These are phyloP conservation scores for Lactifluus subvellereus DNA, from an alignment of 768 basidiomycete species.

Conservation along the genomic window DNA sequence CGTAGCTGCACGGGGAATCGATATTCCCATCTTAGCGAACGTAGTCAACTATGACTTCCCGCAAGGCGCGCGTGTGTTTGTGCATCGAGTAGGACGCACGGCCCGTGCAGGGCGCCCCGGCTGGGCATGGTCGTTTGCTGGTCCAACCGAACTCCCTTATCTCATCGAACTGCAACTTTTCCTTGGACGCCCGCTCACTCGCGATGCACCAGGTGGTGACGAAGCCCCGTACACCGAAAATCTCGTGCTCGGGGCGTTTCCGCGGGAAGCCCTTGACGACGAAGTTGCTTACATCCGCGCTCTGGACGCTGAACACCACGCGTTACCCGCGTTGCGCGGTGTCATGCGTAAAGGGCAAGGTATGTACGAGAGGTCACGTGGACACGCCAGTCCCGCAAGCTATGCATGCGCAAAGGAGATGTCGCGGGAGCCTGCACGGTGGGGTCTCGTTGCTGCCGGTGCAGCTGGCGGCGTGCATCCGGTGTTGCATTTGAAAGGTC, in stretches of 20 bases:
- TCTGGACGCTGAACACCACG: constrained; percentile 58
- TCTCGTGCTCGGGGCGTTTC: constrained; percentile 77
- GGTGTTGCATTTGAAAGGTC: constrained; percentile 41
- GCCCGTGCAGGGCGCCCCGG: constrained; percentile 92
- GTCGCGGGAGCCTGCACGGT: constrained; percentile 57
- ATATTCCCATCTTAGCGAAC: constrained; percentile 93
- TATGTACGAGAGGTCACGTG: constrained; percentile 92
- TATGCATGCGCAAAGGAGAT: constrained; percentile 89
- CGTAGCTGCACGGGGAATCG: constrained; percentile 96
- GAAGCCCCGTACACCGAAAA: constrained; percentile 57
- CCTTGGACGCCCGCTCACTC: constrained; percentile 69
- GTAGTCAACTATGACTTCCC: constrained; percentile 99
- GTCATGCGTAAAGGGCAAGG: constrained; percentile 86
- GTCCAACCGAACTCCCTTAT: constrained; percentile 79
- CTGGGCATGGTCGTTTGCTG: constrained; percentile 95
- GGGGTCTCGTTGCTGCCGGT: constrained; percentile 61
- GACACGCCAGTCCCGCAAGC: constrained; percentile 79
- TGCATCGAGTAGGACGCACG: constrained; percentile 95
- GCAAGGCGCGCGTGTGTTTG: constrained; percentile 85
- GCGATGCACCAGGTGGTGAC: constrained; percentile 45
- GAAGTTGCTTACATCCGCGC: constrained; percentile 75
- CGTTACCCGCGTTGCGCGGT: constrained; percentile 58
- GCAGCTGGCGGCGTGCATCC: constrained; percentile 56
- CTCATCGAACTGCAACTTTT: constrained; percentile 92
- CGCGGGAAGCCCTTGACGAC: constrained; percentile 71